Conservation (phyloP, 495 filamentous ascomycete genomes). For the Chaetomidium leptoderma region DNA sequence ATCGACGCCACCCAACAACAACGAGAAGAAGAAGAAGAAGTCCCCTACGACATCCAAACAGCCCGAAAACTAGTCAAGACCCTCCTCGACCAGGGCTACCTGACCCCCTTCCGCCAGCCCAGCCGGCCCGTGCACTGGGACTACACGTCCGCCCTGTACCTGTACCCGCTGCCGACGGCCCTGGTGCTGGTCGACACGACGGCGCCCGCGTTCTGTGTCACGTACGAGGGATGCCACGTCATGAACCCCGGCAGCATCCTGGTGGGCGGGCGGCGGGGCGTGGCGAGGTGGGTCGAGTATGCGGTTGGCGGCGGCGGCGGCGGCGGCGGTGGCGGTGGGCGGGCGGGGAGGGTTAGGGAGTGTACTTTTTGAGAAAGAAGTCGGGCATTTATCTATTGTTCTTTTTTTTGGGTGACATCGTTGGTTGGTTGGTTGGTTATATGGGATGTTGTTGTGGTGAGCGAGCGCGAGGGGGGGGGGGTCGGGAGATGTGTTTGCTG, state of each 20-base stretch:
- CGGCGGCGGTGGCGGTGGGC: slow-evolving; percentile 46
- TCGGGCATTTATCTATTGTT: not conserved
- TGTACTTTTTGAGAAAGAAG: slow-evolving; percentile 36
- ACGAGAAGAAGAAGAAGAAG: not conserved
- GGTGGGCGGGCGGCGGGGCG: slow-evolving; percentile 55
- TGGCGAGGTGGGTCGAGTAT: slow-evolving; percentile 82
- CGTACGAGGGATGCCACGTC: slow-evolving; percentile 91
- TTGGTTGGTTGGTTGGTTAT: no score
- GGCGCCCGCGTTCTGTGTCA: slow-evolving; percentile 72
- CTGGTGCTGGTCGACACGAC: slow-evolving; percentile 79
- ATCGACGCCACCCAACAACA: slow-evolving; percentile 31
- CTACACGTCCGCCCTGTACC: slow-evolving; percentile 61
- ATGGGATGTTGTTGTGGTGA: not conserved
- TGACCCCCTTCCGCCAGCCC: slow-evolving; percentile 77
- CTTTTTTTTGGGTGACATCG: not conserved
- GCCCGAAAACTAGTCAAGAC: slow-evolving; percentile 89
- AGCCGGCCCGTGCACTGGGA: slow-evolving; percentile 85
- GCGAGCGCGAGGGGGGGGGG: no score
- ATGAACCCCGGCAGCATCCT: slow-evolving; percentile 86
- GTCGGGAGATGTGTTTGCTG: no score
- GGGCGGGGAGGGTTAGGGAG: slow-evolving; percentile 44
- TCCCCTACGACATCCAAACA: slow-evolving; percentile 50
- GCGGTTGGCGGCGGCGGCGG: slow-evolving; percentile 50
- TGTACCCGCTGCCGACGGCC: slow-evolving; percentile 85
- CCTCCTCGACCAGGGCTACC: slow-evolving; percentile 82